Conservation (phyloP, 768 basidiomycete species). For the Psilocybe subaeruginosa region DNA sequence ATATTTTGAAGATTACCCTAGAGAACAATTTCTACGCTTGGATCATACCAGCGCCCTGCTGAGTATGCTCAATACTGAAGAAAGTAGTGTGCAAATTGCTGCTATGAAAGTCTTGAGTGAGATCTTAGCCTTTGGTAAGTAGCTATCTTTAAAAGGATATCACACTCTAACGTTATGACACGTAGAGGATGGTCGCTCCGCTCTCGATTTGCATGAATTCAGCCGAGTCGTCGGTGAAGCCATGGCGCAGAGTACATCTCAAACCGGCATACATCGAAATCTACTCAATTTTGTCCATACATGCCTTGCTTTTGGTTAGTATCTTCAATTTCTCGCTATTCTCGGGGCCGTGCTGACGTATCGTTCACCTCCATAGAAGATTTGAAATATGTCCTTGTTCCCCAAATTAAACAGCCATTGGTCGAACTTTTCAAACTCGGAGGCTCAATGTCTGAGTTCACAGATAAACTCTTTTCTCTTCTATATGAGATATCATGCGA, state of each 20-base stretch:
- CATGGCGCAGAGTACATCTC: not conserved
- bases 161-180: not conserved
- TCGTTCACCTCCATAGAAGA: no score
- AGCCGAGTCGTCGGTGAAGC: not conserved
- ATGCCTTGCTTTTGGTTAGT: conserved; percentile 2
- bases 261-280: not conserved
- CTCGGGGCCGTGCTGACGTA: no score
- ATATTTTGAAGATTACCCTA: conserved; percentile 6
- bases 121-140: not conserved
- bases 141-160: not conserved
- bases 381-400: not conserved
- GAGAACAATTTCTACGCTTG: conserved; percentile 9
- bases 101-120: conserved; percentile 6
- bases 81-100: conserved; percentile 7
- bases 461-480: conserved; percentile 8
- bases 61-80: conserved; percentile 11
- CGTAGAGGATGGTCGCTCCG: conserved; percentile 2
- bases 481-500: conserved; percentile 8
- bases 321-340: not conserved
- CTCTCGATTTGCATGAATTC: not conserved
- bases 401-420: not conserved
- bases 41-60: conserved; percentile 8
- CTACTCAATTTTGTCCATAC: conserved; percentile 1
- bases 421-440: conserved; percentile 2
- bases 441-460: conserved; percentile 3